These are phyloP conservation scores for Andrographis paniculata DNA, from an alignment of 305 asterid species.

Conservation along the genomic window DNA sequence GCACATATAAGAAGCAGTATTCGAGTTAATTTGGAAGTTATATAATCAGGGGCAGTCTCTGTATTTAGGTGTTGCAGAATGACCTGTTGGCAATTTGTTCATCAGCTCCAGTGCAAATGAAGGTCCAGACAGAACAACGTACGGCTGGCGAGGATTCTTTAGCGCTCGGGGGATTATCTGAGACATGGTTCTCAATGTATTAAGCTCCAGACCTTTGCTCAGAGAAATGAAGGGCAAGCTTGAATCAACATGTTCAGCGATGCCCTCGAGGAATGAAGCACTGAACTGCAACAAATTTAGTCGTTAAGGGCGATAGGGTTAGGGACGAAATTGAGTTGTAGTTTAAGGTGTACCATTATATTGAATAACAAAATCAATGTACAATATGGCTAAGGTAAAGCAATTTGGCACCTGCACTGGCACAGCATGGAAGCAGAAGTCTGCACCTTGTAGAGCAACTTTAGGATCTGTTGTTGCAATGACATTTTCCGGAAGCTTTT, in stretches of 20 bases:
- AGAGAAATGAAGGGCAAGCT: slow-evolving; percentile 83
- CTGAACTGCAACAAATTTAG: slow-evolving; percentile 88
- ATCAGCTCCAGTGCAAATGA: slow-evolving; percentile 83
- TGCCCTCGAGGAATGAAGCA: slow-evolving; percentile 68
- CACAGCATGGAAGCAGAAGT: slow-evolving; percentile 91
- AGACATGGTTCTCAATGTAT: slow-evolving; percentile 80
- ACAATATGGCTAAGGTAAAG: slow-evolving; percentile 9
- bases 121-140: slow-evolving; percentile 80
- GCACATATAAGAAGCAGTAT: slow-evolving; percentile 8
- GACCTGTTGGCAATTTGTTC: slow-evolving; percentile 90
- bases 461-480: slow-evolving; percentile 76
- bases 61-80: slow-evolving; percentile 17
- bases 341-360: too few relatives aligned
- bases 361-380: too few relatives aligned
- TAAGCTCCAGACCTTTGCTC: slow-evolving; percentile 91
- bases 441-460: slow-evolving; percentile 73
- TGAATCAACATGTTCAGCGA: slow-evolving; percentile 73
- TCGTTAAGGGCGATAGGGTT: too few relatives aligned
- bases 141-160: slow-evolving; percentile 83
- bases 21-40: slow-evolving; percentile 12
- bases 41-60: slow-evolving; percentile 2
- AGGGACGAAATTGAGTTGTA: too few relatives aligned
- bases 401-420: slow-evolving; percentile 67
- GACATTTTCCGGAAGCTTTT: slow-evolving; percentile 65
- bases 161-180: slow-evolving; percentile 78